Base-by-base conservation (phyloP, 2,329 filamentous ascomycete species). In the Penicillium sp. region DNA sequence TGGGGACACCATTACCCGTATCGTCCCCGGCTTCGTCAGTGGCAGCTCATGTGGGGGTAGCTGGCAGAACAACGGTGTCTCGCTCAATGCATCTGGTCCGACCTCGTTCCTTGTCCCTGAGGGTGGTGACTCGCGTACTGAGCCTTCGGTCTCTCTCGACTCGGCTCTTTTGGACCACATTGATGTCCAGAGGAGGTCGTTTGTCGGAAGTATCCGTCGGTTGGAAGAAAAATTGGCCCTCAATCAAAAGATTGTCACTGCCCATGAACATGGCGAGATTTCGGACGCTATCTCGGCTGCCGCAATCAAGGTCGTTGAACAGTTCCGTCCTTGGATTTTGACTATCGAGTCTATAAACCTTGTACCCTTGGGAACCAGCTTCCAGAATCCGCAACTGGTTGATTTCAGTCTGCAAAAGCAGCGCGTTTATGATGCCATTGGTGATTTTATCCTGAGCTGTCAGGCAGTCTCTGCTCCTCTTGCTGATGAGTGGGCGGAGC, bases 371-470 rank as follows among this genome's bases (percentile, higher is more conserved):
- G 89, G 89, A 44, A 89, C 90, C 61, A 89, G 86, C 61, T 89
- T 93, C 68, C 91, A 94, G 74, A 94, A 91, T 47, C 92, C 93
- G 0, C 91, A 96, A 70, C 81, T 98, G 35, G 85, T 88, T 53
- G 95, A 98, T 69, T 97, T 97, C 75, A 89, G 89, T 72, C 86
- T 89, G 35, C 92, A 96, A 76, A 98, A 98, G 79, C 95, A 99
- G 76, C 91, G 90, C 69, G 83, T 96, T 19, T 98, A 98, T 77
- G 95, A 98, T 77, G 91, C 93, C 62, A 90, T 97, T 59, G 93
- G 93, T 9, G 95, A 98, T 75, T 85, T 99, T 30, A 81, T 98
- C 4, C 80, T 97, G 54, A 88, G 90, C 61, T 97, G 93, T 72
- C 95, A 99, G 78, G 88, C 91, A 26, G 90, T 98, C n/a, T 91